phyloP scores from a whole-genome alignment of 352 stramenopile species.

The Phytophthora parvispora region DNA sequence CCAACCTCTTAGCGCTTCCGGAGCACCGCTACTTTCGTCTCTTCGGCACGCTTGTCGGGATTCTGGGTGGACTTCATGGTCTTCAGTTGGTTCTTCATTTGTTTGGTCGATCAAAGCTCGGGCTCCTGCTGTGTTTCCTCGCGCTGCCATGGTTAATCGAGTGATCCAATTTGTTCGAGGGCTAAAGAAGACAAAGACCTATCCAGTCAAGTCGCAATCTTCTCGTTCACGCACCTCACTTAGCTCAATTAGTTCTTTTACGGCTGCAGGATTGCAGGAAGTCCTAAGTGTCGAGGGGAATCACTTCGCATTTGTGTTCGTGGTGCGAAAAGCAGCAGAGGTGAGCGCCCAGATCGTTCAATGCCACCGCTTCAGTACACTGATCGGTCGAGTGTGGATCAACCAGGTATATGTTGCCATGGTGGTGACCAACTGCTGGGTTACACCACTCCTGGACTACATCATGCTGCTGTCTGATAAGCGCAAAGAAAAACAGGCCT shows the following conservation, averaged over 20 bases:
- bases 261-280: constrained; percentile 2
- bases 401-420: constrained; percentile 53
- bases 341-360: constrained; percentile 42
- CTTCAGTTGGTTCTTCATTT: constrained; percentile 25
- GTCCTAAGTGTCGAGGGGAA: constrained; percentile 26
- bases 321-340: constrained; percentile 20
- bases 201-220: background rate
- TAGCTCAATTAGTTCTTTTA: constrained; percentile 8
- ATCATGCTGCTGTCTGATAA: constrained; percentile 6
- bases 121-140: constrained; percentile 15
- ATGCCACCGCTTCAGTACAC: constrained; percentile 47
- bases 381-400: constrained; percentile 54
- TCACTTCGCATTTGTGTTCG: constrained; percentile 27
- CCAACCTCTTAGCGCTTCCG: constrained; percentile 37
- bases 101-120: constrained; percentile 19
- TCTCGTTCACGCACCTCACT: background rate
- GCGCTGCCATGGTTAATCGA: constrained; percentile 13
- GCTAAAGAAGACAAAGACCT: constrained; percentile 1
- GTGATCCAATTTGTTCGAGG: background rate
- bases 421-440: constrained; percentile 52
- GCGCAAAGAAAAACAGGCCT: background rate
- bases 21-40: constrained; percentile 32
- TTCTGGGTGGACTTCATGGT: constrained; percentile 26
- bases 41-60: constrained; percentile 29
- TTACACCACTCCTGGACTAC: constrained; percentile 30